A percentile compares a stretch with the other conserved stretches of the same genome.
phyloP scores from a whole-genome alignment of 2,329 filamentous ascomycete species.

The Penicillium concentricum region DNA sequence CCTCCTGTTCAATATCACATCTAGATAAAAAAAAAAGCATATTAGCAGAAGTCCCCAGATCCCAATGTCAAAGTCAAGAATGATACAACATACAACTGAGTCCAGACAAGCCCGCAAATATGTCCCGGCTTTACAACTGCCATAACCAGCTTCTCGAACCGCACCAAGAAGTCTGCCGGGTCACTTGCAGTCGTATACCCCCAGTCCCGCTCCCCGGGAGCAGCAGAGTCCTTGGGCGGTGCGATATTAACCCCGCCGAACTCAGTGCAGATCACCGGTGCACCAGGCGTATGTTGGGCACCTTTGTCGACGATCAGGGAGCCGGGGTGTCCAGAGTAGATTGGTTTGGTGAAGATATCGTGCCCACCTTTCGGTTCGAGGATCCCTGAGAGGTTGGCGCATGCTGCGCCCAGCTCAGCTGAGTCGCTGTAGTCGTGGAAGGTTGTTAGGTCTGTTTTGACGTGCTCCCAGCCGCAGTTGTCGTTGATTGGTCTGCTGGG shows the following conservation, averaged over 20 bases:
- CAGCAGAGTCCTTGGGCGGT: conserved; percentile 39
- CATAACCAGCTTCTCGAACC: conserved; percentile 59
- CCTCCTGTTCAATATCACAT: conserved; percentile 65
- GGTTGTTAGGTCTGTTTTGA: conserved; percentile 62
- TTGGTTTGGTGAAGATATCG: conserved; percentile 54
- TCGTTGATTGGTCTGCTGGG: conserved; percentile 66
- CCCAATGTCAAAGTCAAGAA: background rate
- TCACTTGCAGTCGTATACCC: conserved; percentile 67
- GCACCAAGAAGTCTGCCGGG: conserved; percentile 57
- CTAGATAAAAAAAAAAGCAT: background rate
- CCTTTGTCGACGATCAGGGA: conserved; percentile 46
- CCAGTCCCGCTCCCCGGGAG: conserved; percentile 56
- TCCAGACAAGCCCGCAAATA: conserved; percentile 65
- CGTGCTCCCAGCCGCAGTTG: conserved; percentile 71
- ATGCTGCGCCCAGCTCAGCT: conserved; percentile 55
- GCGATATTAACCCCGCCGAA: conserved; percentile 69
- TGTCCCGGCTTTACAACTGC: conserved; percentile 58
- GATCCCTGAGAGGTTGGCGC: conserved; percentile 53
- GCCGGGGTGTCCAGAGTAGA: conserved; percentile 38
- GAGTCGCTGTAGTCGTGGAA: conserved; percentile 68
- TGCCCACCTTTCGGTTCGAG: conserved; percentile 54
- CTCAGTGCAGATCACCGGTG: conserved; percentile 65
- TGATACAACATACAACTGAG: conserved; percentile 52
- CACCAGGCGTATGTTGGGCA: conserved; percentile 52
- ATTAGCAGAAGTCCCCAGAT: background rate